Evolutionary conservation across 2,329 filamentous ascomycete species (phyloP), one percentile per base, ranked within the genome.

Genomic region (Aplosporella prunicola): DNA sequence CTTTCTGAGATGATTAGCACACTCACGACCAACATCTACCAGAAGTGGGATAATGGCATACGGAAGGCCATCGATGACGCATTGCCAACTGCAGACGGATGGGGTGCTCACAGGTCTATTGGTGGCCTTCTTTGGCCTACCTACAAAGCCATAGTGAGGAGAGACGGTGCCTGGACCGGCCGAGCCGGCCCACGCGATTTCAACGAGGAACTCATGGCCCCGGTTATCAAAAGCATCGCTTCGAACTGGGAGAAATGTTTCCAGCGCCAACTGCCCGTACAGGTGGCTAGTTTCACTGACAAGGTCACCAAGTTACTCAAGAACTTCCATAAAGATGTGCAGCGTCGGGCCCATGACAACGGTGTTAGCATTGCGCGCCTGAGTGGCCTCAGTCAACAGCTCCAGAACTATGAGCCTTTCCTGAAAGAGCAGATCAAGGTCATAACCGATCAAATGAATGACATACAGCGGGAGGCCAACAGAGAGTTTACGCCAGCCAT

Each of bases 111-210:
- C 41, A 60, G 52, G 20, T 24, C 43, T 10, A 49, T 55, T 20
- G 72, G 72, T 9, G 73, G 72, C 2, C 51, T 72, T 9, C 46
- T 51, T 22, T 78, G 60, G 56, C 17, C 55, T 2, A 76, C 74
- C 0, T 79, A 78, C 46, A 72, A 68, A 51, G 76, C 75, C 8
- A 63, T 70, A 2, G 69, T 69, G 34, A 59, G 69, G 26, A 62
- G 72, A 29, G 47, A 65, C 37, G 74, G 71, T 5, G 60, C 62
- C 3, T 75, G 56, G 45, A 47, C 53, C 2, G 64, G 63, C 34
- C 25, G 41, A 5, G 48, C 53, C 20, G 64, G 65, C 17, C 41
- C 46, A 6, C 59, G 58, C 34, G 59, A 66, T 42, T 64, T 65
- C 48, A 65, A 66, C 40, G 44, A 46, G 1, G 54, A 67, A 41